Evolutionary conservation across 768 basidiomycete species (phyloP), one percentile per base, ranked within the genome.

Genomic region (Boletus reticulatus): DNA sequence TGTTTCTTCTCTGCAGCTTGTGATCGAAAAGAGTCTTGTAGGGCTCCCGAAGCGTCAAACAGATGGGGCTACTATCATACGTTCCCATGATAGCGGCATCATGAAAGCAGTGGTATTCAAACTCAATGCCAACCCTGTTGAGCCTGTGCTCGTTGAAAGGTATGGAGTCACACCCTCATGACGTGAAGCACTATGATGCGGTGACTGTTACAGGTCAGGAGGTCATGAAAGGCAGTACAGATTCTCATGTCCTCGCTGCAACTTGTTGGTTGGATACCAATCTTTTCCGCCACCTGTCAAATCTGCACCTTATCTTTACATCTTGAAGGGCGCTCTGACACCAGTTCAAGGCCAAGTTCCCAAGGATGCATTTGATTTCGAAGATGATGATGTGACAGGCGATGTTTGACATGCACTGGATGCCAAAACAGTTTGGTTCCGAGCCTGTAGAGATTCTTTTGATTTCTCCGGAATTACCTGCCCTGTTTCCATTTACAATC

Each of bases 321-420:
- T 95, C 52, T 62, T 92, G 47, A 77, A 83, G 44, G 94, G 94
- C 5, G 87, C 91, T 17, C 78, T 96, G 54, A 92, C 90, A n/a
- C 89, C 89, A 65, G 75, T 88, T 61, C 94, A 96, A 76, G 94
- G 94, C 34, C 87, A 93, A 65, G 73, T 94, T 32, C 94, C 94
- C 11, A 72, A 79, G 44, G 91, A 92, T 60, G 94, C 94, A 7
- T 92, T 95, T 65, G 85, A 88, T 48, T 78, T 81, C 39, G 80
- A 80, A 57, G 51, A 43, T 36, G 39, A 37, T 36, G 27, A 36
- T 36, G 6, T 19, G 19, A 34, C n/a, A 14, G 16, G 49, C 14
- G 29, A 55, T 22, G 16, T 24, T 36, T 69, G 53, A 60, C 46
- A 22, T 27, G 9, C 24, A 55, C 19, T 43, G 6, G 17, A 45